phyloP scores from a whole-genome alignment of 129 eudicot species.

The Solidago caesia region DNA sequence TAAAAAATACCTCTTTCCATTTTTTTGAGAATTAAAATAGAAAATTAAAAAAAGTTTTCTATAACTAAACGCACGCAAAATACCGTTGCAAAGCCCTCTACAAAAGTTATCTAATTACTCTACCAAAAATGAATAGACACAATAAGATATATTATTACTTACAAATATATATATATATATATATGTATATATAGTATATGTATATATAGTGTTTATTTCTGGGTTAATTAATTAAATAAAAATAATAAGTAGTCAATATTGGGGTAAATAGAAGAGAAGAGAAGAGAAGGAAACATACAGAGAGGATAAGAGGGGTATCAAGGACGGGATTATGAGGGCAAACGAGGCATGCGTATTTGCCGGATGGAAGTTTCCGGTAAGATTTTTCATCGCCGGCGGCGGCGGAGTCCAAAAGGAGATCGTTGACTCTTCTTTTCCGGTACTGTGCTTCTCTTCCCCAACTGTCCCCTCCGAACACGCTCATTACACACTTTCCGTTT shows the following conservation, averaged over 20 bases:
- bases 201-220: background rate
- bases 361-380: slow-evolving; percentile 50
- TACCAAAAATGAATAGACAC: background rate
- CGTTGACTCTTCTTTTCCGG: slow-evolving; percentile 63
- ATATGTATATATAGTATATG: background rate
- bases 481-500: slow-evolving; percentile 36
- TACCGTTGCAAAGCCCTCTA: too few relatives aligned
- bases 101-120: too few relatives aligned
- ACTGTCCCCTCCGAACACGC: slow-evolving; percentile 79
- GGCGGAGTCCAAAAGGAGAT: slow-evolving; percentile 35
- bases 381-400: slow-evolving; percentile 32
- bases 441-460: slow-evolving; percentile 68
- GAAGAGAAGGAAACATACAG: slow-evolving; percentile 34
- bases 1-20: too few relatives aligned
- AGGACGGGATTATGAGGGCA: slow-evolving; percentile 66
- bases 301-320: slow-evolving; percentile 58
- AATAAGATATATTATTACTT: background rate
- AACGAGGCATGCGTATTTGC: slow-evolving; percentile 66
- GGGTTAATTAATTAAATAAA: too few relatives aligned
- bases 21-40: too few relatives aligned
- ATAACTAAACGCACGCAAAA: too few relatives aligned
- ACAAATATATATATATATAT: background rate
- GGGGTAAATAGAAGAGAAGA: background rate
- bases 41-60: too few relatives aligned
- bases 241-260: background rate